phyloP scores from a whole-genome alignment of 2,329 filamentous ascomycete species.

The Mollisia scopiformis region DNA sequence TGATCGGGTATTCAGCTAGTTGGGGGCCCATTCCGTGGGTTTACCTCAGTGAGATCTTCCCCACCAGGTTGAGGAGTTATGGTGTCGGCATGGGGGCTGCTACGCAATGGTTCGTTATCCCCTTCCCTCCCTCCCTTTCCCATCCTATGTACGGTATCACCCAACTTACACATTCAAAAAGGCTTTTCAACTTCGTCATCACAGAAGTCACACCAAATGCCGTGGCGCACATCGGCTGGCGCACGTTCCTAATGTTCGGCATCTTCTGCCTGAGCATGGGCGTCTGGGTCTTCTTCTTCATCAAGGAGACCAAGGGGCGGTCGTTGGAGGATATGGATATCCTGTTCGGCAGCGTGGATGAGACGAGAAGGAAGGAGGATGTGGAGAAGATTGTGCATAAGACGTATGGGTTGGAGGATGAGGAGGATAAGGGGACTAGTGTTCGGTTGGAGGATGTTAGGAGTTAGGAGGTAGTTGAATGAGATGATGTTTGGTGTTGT shows the following conservation, averaged over 20 bases:
- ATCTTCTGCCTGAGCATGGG: neutral
- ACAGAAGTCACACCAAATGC: conserved; percentile 52
- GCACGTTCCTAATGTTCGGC: conserved; percentile 53
- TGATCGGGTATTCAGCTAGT: conserved; percentile 47
- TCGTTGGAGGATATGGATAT: conserved; percentile 60
- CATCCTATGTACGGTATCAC: conserved; percentile 67
- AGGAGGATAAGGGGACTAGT: neutral
- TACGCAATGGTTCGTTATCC: conserved; percentile 42
- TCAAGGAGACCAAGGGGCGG: conserved; percentile 65
- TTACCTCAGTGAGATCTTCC: conserved; percentile 49
- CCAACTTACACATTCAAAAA: conserved; percentile 69
- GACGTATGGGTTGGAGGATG: neutral
- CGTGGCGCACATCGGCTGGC: conserved; percentile 49
- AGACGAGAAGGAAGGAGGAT: conserved; percentile 15
- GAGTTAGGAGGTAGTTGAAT: neutral
- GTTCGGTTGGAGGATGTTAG: neutral
- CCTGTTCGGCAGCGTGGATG: conserved; percentile 22
- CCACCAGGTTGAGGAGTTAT: conserved; percentile 23
- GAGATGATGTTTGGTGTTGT: neutral
- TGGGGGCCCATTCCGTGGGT: conserved; percentile 56
- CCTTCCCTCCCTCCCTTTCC: conserved; percentile 38
- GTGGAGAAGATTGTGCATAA: conserved; percentile 11
- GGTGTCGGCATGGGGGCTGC: conserved; percentile 3
- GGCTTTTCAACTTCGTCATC: conserved; percentile 37
- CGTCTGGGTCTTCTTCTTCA: conserved; percentile 1